Base-by-base conservation (phyloP, 768 basidiomycete species). In the Pulveroboletus frians region DNA sequence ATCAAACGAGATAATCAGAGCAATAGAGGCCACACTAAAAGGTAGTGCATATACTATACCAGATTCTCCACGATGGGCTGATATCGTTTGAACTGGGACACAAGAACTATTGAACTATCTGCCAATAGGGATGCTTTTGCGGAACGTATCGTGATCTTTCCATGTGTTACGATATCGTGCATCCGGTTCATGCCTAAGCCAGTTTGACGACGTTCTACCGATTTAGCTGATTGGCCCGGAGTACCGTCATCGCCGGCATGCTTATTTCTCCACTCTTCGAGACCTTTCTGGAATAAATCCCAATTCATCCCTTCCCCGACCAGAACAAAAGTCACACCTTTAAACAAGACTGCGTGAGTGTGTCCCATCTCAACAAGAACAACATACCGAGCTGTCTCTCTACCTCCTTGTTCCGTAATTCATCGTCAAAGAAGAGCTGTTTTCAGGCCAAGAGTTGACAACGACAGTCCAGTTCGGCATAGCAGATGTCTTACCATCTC, bases 241-340 rank as follows among this genome's bases (percentile, higher is more conserved):
- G 49, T 23, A 21, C 15, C 37, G n/a, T 41, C 42, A 27, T 50
- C 48, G 15, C 35, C 62, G 15, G 68, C 63, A 52, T 71, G 71
- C 43, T 73, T 69, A 46, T 64, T 77, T 53, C 86, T 71, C 92
- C 92, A 96, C 45, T 77, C 71, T 17, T 58, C 67, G 27, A 95
- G 65, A 0, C 92, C 92, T n/a, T 75, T 68, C 55, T 86, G 81
- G 60, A 89, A 91, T 5, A 73, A 68, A n/a, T 72, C 64, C 41
- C 74, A 68, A 55, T 81, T 75, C 26, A 90, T 56, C 0, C 91
- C 91, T 18, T 72, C 64, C 3, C 70, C 66, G 5, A 89, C 85
- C n/a, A 86, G 77, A 47, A 78, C 72, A 68, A 95, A 92, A 0
- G 88, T 91, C 3, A 94, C 89, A 3, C 92, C 90, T 82, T 51